Evolutionary conservation across 352 stramenopile species (phyloP).

Genomic region (Globisporangium camurandrum): DNA sequence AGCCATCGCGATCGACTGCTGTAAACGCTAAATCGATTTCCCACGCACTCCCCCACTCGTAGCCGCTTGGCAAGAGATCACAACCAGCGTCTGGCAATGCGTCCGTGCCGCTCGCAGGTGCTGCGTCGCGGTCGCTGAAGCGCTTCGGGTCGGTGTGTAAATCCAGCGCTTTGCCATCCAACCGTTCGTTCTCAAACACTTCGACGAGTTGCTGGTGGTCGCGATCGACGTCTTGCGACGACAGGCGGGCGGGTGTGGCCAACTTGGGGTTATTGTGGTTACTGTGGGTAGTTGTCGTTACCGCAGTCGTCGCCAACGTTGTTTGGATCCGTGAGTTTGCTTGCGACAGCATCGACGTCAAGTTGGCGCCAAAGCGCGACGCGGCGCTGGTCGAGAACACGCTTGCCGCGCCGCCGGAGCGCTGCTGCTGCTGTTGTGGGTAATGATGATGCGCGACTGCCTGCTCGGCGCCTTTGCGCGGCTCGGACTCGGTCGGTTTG

Average conservation of each 20-base stretch:
- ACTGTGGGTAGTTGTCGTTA: conserved; percentile 12
- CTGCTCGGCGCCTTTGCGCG: conserved; percentile 24
- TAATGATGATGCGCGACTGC: no score
- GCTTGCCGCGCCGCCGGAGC: conserved; percentile 16
- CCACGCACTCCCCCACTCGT: conserved; percentile 80
- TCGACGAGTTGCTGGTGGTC: conserved; percentile 68
- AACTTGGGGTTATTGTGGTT: conserved; percentile 9
- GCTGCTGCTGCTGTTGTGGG: conserved; percentile 9
- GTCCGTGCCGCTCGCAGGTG: conserved; percentile 48
- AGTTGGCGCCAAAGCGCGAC: conserved; percentile 50
- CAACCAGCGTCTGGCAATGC: conserved; percentile 58
- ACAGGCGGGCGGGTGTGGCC: conserved; percentile 29
- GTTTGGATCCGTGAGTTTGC: conserved; percentile 67
- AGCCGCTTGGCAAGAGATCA: conserved; percentile 50
- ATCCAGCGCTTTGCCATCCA: conserved; percentile 63
- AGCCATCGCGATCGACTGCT: conserved; percentile 69
- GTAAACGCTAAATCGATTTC: conserved; percentile 80
- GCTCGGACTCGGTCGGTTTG: conserved; percentile 50
- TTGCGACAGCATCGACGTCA: conserved; percentile 58
- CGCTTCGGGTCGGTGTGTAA: conserved; percentile 69
- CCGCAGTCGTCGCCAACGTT: conserved; percentile 53
- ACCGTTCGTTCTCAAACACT: conserved; percentile 82
- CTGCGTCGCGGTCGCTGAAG: conserved; percentile 59
- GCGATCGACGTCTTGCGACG: conserved; percentile 53
- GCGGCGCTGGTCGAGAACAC: conserved; percentile 65